phyloP scores from a whole-genome alignment of 2,329 filamentous ascomycete genomes.

The Cadophora luteo-olivacea region DNA sequence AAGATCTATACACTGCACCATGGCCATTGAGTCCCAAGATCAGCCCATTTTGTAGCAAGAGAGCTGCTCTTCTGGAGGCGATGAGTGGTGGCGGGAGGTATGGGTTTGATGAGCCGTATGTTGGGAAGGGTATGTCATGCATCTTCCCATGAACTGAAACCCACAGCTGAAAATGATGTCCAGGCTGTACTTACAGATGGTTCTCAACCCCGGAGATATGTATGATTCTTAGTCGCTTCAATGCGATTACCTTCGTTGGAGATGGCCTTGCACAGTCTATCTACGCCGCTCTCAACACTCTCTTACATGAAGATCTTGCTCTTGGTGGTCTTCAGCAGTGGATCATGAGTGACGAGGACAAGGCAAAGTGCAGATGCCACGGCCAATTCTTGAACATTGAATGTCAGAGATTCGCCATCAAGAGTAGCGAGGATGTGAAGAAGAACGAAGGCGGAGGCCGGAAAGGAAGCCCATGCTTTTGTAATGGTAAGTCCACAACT shows the following conservation, averaged over 20 bases:
- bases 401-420: slow-evolving; percentile 43
- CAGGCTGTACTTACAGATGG: slow-evolving; percentile 52
- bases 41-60: slow-evolving; percentile 37
- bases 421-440: slow-evolving; percentile 33
- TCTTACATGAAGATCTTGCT: slow-evolving; percentile 50
- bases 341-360: slow-evolving; percentile 46
- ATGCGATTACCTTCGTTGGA: slow-evolving; percentile 50
- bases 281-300: slow-evolving; percentile 53
- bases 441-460: slow-evolving; percentile 28
- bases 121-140: slow-evolving; percentile 31
- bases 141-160: background rate
- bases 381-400: slow-evolving; percentile 48
- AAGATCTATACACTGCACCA: slow-evolving; percentile 35
- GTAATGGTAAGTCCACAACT: slow-evolving; percentile 28
- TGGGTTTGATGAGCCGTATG: slow-evolving; percentile 50
- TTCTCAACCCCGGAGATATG: slow-evolving; percentile 50
- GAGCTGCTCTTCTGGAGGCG: slow-evolving; percentile 47
- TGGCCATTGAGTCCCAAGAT: slow-evolving; percentile 21
- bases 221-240: slow-evolving; percentile 52
- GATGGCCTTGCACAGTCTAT: slow-evolving; percentile 49
- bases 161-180: slow-evolving; percentile 3
- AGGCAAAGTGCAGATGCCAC: slow-evolving; percentile 48
- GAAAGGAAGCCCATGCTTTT: slow-evolving; percentile 30
- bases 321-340: slow-evolving; percentile 49
- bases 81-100: slow-evolving; percentile 50